phyloP scores from a whole-genome alignment of 1,139 yeast genomes.

The Hemisphaericaspora xylanilytica region DNA sequence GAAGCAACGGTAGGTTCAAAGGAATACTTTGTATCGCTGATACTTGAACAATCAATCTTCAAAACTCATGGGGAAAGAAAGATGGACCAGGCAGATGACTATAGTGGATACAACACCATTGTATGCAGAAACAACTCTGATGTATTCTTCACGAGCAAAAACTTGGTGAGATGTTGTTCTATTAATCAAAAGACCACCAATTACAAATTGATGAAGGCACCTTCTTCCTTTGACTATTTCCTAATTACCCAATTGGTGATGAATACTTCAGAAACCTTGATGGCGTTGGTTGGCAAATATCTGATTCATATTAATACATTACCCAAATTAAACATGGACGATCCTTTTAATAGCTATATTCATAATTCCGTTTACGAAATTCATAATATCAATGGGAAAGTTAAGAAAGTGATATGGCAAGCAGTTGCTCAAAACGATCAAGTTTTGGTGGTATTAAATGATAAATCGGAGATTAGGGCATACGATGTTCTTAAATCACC shows the following conservation, averaged over 20 bases:
- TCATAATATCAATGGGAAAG: conserved; percentile 16
- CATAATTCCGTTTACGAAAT: conserved; percentile 19
- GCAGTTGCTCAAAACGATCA: conserved; percentile 25
- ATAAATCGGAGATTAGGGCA: conserved; percentile 21
- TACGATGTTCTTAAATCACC: conserved; percentile 31
- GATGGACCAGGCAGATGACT: background rate
- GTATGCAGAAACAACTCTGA: conserved; percentile 25
- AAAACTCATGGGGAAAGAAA: conserved; percentile 11
- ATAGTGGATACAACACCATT: conserved; percentile 7
- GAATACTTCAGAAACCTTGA: conserved; percentile 29
- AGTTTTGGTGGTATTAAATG: conserved; percentile 33
- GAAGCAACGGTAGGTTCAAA: conserved; percentile 6
- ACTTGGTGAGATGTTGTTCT: conserved; percentile 29
- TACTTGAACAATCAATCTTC: conserved; percentile 20
- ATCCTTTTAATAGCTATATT: conserved; percentile 7
- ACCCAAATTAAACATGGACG: conserved; percentile 18
- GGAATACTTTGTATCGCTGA: conserved; percentile 11
- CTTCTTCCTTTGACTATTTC: conserved; percentile 11
- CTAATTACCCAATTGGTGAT: conserved; percentile 25
- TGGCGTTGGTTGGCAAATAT: conserved; percentile 33
- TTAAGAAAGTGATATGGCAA: conserved; percentile 36
- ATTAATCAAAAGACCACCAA: conserved; percentile 21
- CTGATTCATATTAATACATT: conserved; percentile 26
- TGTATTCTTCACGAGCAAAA: conserved; percentile 29
- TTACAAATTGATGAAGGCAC: conserved; percentile 19